These are phyloP conservation scores for Blumeriella jaapii DNA, from an alignment of 2,329 filamentous ascomycete genomes.

Conservation along the genomic window DNA sequence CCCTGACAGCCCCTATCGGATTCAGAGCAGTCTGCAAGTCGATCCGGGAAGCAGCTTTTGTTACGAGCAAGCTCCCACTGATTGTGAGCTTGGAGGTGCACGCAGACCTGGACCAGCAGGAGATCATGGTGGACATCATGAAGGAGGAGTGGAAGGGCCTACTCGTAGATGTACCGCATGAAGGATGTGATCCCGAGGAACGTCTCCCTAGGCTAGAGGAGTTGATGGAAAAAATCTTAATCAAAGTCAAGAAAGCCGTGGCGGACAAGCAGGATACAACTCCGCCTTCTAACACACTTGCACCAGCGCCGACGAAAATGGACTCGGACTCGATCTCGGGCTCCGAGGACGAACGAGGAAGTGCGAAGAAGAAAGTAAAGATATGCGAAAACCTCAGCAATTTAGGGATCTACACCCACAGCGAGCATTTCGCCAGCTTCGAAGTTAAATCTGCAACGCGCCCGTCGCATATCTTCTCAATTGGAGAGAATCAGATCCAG, in stretches of 20 bases:
- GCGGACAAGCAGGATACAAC: slow-evolving; percentile 13
- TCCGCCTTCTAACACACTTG: slow-evolving; percentile 11
- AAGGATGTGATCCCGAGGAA: slow-evolving; percentile 34
- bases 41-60: slow-evolving; percentile 69
- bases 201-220: slow-evolving; percentile 59
- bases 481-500: slow-evolving; percentile 53
- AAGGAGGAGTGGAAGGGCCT: slow-evolving; percentile 70
- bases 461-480: slow-evolving; percentile 55
- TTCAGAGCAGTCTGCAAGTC: slow-evolving; percentile 80
- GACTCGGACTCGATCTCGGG: slow-evolving; percentile 22
- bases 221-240: slow-evolving; percentile 66
- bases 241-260: slow-evolving; percentile 59
- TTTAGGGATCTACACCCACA: slow-evolving; percentile 77
- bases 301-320: slow-evolving; percentile 11
- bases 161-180: slow-evolving; percentile 50
- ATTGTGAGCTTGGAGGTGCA: slow-evolving; percentile 93
- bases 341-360: slow-evolving; percentile 24
- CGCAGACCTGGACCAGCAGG: slow-evolving; percentile 69
- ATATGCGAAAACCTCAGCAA: slow-evolving; percentile 63
- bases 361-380: slow-evolving; percentile 29
- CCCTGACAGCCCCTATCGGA: slow-evolving; percentile 71
- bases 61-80: slow-evolving; percentile 63
- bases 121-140: slow-evolving; percentile 91
- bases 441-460: slow-evolving; percentile 49
- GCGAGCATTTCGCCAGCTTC: slow-evolving; percentile 68